Conservation (phyloP, 176 grass and related monocot genomes). For the Oryza glumipatula region DNA sequence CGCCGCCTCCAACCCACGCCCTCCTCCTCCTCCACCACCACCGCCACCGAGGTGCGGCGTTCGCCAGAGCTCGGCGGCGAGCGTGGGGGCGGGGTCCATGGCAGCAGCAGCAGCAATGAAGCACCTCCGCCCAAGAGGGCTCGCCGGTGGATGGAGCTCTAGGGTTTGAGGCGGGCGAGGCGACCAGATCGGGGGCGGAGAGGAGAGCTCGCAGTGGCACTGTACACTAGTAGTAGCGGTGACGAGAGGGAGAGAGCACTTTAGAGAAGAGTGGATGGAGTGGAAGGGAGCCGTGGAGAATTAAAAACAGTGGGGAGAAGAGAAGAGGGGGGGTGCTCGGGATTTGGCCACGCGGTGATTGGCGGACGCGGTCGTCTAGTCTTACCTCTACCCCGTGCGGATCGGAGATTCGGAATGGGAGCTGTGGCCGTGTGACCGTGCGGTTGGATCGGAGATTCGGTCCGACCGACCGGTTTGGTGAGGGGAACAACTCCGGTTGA, state of each 20-base stretch:
- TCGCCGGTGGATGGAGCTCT: constrained; percentile 12
- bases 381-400: background rate
- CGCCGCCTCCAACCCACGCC: constrained; percentile 28
- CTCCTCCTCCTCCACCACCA: background rate
- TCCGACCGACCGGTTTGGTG: no score
- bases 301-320: constrained; percentile 16
- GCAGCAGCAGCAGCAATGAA: background rate
- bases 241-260: background rate
- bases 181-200: constrained; percentile 56
- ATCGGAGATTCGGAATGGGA: background rate
- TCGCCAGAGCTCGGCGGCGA: constrained; percentile 52
- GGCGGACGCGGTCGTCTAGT: constrained; percentile 27
- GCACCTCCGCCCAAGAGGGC: background rate
- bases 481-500: no score
- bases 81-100: constrained; percentile 41
- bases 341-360: constrained; percentile 44
- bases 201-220: constrained; percentile 50
- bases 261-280: constrained; percentile 36
- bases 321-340: no score
- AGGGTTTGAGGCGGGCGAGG: constrained; percentile 35
- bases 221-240: constrained; percentile 8
- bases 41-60: constrained; percentile 27
- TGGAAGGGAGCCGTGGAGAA: background rate
- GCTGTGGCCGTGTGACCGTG: no score
- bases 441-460: no score